Conservation (phyloP, 2,329 filamentous ascomycete genomes). For the Botryotinia calthae region DNA sequence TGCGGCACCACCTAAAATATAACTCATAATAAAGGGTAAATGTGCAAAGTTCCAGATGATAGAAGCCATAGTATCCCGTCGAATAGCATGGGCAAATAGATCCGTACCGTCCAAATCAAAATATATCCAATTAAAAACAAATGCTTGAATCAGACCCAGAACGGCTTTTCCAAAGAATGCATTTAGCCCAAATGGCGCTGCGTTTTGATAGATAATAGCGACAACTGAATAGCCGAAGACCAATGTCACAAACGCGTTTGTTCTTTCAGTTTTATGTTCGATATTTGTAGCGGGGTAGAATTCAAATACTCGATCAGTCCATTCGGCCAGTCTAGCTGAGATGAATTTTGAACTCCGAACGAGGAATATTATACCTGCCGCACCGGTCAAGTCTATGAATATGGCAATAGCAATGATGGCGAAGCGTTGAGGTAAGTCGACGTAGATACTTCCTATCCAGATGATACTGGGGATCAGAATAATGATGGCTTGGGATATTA, state of each 20-base stretch:
- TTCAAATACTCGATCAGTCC: slow-evolving; percentile 46
- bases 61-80: slow-evolving; percentile 48
- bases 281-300: slow-evolving; percentile 63
- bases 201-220: slow-evolving; percentile 58
- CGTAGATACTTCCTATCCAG: slow-evolving; percentile 60
- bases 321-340: slow-evolving; percentile 22
- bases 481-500: slow-evolving; percentile 49
- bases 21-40: slow-evolving; percentile 62
- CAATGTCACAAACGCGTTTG: slow-evolving; percentile 61
- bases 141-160: slow-evolving; percentile 56
- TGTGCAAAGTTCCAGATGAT: slow-evolving; percentile 56
- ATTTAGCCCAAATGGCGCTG: slow-evolving; percentile 50
- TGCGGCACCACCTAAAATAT: slow-evolving; percentile 57
- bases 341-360: slow-evolving; percentile 40
- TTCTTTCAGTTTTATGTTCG: slow-evolving; percentile 63
- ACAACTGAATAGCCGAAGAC: slow-evolving; percentile 65
- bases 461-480: slow-evolving; percentile 50
- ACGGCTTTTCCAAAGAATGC: slow-evolving; percentile 62
- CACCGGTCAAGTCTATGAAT: slow-evolving; percentile 51
- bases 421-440: slow-evolving; percentile 53
- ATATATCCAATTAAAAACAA: slow-evolving; percentile 61
- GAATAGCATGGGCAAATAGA: slow-evolving; percentile 59
- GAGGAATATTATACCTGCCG: slow-evolving; percentile 45
- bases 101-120: slow-evolving; percentile 59
- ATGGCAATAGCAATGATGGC: slow-evolving; percentile 57